Evolutionary conservation across 306 rosid species (phyloP).

Genomic region (Prunus mume): DNA sequence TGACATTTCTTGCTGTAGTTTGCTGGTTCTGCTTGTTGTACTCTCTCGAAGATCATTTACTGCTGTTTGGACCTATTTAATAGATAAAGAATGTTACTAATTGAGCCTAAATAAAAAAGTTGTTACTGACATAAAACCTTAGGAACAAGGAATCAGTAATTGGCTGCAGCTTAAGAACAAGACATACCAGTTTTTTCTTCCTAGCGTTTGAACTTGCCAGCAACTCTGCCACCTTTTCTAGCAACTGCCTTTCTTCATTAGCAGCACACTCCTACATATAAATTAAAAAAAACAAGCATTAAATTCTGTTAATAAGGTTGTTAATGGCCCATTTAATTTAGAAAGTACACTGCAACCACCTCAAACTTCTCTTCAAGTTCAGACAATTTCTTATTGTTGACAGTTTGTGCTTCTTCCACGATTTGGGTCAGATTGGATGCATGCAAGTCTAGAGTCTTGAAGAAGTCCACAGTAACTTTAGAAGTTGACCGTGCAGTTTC

Average conservation of each 20-base stretch:
- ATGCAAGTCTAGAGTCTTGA: slow-evolving; percentile 75
- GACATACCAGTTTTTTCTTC: slow-evolving; percentile 80
- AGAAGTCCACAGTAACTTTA: slow-evolving; percentile 79
- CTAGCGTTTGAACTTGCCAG: slow-evolving; percentile 87
- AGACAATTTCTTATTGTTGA: slow-evolving; percentile 68
- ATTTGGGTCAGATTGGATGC: slow-evolving; percentile 76
- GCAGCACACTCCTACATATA: slow-evolving; percentile 85
- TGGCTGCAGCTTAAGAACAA: slow-evolving; percentile 11
- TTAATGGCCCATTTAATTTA: slow-evolving; percentile 9
- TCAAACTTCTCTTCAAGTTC: slow-evolving; percentile 94
- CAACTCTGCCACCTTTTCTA: slow-evolving; percentile 93
- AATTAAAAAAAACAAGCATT: not conserved
- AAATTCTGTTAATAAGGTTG: slow-evolving; percentile 1
- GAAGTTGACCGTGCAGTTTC: slow-evolving; percentile 84
- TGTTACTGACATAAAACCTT: not conserved
- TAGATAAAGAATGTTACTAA: slow-evolving; percentile 4
- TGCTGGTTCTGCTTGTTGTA: slow-evolving; percentile 71
- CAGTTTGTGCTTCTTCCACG: slow-evolving; percentile 81
- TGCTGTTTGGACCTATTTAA: slow-evolving; percentile 74
- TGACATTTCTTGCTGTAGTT: slow-evolving; percentile 77
- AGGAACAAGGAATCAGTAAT: not conserved
- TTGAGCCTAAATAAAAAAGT: not conserved
- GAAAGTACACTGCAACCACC: slow-evolving; percentile 45
- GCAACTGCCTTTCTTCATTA: slow-evolving; percentile 77
- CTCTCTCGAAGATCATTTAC: slow-evolving; percentile 91